A percentile compares a stretch with the other conserved stretches of the same genome.
Evolutionary conservation across 2,329 filamentous ascomycete genomes (phyloP).

Genomic region (Fusarium sp.): DNA sequence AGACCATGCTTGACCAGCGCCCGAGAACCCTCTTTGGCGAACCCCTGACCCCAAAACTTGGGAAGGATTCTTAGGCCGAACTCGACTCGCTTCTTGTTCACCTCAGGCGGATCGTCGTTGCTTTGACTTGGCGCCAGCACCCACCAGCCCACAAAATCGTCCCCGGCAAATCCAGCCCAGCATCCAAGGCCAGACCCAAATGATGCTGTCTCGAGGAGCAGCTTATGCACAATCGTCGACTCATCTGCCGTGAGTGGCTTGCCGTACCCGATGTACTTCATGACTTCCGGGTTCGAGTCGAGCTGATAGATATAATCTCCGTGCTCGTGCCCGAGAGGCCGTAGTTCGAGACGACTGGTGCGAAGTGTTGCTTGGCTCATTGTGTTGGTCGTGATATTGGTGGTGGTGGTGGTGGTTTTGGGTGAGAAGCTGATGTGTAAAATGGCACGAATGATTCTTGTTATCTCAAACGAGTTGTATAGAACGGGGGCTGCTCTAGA

Average conservation of each 20-base stretch:
- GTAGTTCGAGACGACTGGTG: conserved; percentile 29
- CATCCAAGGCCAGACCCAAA: conserved; percentile 33
- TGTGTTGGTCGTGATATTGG: background rate
- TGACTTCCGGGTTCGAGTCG: conserved; percentile 32
- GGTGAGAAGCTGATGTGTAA: background rate
- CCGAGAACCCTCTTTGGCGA: conserved; percentile 44
- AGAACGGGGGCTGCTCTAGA: background rate
- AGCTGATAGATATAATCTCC: conserved; percentile 33
- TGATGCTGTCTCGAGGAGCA: conserved; percentile 35
- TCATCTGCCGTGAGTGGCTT: conserved; percentile 32
- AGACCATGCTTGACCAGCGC: conserved; percentile 44
- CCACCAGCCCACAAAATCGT: conserved; percentile 47
- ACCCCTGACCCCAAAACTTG: conserved; percentile 44
- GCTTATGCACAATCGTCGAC: conserved; percentile 35
- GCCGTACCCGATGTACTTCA: conserved; percentile 38
- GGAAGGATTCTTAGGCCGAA: conserved; percentile 43
- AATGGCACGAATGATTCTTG: background rate
- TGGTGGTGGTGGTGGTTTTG: background rate
- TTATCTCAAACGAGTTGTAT: background rate
- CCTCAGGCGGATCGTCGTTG: conserved; percentile 12
- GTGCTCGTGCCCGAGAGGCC: conserved; percentile 29
- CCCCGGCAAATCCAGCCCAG: conserved; percentile 34
- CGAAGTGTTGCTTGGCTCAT: conserved; percentile 34
- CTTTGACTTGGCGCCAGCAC: conserved; percentile 38
- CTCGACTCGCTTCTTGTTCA: conserved; percentile 30